phyloP scores from a whole-genome alignment of 768 basidiomycete genomes.

The Vararia minispora region DNA sequence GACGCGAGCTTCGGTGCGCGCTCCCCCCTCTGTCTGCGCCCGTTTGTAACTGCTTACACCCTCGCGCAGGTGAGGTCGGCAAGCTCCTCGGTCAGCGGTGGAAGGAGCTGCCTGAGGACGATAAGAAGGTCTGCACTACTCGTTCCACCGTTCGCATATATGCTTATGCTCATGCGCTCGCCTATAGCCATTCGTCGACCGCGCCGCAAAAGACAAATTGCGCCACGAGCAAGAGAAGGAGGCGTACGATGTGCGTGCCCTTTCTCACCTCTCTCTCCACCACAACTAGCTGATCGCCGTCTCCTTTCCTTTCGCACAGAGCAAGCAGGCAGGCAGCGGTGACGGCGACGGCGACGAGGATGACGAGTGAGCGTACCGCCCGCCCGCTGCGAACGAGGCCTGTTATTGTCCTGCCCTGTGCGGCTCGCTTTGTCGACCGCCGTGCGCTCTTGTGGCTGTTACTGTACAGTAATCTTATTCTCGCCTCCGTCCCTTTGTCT shows the following conservation, averaged over 20 bases:
- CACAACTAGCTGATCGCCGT: not conserved
- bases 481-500: constrained; percentile 1
- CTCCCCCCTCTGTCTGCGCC: constrained; percentile 1
- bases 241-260: constrained; percentile 27
- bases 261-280: not conserved
- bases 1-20: constrained; percentile 80
- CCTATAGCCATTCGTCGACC: constrained; percentile 73
- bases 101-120: constrained; percentile 87
- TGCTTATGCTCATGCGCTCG: not conserved
- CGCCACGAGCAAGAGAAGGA: constrained; percentile 78
- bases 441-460: not conserved
- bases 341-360: constrained; percentile 33
- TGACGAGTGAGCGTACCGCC: constrained; percentile 24
- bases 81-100: constrained; percentile 93
- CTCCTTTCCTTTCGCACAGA: constrained; percentile 15
- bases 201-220: constrained; percentile 78
- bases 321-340: constrained; percentile 28
- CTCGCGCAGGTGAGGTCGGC: constrained; percentile 69
- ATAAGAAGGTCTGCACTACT: constrained; percentile 73
- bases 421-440: constrained; percentile 2
- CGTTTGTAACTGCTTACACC: constrained; percentile 8
- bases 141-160: not conserved
- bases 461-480: not conserved
- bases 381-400: not conserved
- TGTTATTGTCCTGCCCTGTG: constrained; percentile 6